phyloP scores from a whole-genome alignment of 2,329 filamentous ascomycete genomes.

The Colletotrichum plurivorum region DNA sequence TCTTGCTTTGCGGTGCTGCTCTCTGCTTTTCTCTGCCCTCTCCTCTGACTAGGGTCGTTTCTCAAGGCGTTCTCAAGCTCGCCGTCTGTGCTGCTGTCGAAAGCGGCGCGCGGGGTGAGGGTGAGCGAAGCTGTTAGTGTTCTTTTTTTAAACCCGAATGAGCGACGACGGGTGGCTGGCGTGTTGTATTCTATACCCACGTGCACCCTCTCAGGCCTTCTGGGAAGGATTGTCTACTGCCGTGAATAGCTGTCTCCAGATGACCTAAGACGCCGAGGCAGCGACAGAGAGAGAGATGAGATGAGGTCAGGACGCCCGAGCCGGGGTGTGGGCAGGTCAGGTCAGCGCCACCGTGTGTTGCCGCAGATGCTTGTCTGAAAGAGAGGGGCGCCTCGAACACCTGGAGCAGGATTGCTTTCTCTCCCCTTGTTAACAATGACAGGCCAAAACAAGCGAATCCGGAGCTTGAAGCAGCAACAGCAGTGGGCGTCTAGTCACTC shows the following conservation, averaged over 20 bases:
- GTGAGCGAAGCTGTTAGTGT: no score
- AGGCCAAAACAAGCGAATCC: conserved; percentile 24
- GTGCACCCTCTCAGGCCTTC: neutral
- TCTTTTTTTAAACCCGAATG: no score
- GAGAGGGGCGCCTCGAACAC: conserved; percentile 19
- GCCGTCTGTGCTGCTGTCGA: no score
- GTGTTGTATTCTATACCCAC: conserved; percentile 1
- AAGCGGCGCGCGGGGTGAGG: no score
- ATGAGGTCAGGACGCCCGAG: conserved; percentile 16
- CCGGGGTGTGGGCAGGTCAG: conserved; percentile 1
- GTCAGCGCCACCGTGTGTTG: conserved; percentile 24
- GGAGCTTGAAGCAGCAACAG: conserved; percentile 18
- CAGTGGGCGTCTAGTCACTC: conserved; percentile 23
- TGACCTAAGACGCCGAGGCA: conserved; percentile 24
- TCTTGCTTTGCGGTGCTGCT: neutral
- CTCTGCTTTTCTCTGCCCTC: no score
- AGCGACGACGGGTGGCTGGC: no score
- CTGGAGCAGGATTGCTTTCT: conserved; percentile 6
- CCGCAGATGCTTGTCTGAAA: conserved; percentile 33
- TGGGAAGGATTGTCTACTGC: neutral
- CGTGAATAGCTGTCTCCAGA: conserved; percentile 1
- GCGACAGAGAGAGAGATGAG: neutral
- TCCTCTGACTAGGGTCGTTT: no score
- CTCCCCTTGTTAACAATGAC: conserved; percentile 12
- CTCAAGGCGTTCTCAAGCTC: no score